Percentiles rank a stretch among this genome's conserved stretches.
Conservation (phyloP, 441 rosid genomes). For the Geranium incanum region DNA sequence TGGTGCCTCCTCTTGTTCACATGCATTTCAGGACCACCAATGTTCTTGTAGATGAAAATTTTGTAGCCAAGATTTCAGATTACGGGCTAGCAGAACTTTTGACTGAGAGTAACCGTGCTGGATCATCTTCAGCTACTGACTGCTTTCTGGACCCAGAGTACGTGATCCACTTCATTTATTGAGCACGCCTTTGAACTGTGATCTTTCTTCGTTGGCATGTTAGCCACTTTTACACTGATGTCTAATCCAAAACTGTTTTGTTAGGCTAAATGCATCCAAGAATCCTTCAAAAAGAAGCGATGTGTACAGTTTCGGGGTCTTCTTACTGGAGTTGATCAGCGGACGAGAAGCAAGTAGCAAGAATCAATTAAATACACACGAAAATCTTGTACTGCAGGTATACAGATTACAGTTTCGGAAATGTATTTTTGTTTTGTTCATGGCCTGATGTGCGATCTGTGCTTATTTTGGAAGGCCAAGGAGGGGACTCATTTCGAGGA, state of each 20-base stretch:
- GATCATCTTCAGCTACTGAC: conserved; percentile 38
- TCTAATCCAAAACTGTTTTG: too few relatives aligned
- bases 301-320: conserved; percentile 43
- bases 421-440: not conserved
- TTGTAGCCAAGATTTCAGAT: conserved; percentile 37
- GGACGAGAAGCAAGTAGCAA: conserved; percentile 30
- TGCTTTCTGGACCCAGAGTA: conserved; percentile 47
- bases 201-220: not conserved
- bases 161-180: conserved; percentile 12
- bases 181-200: not conserved
- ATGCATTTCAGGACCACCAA: conserved; percentile 45
- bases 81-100: conserved; percentile 32
- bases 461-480: conserved; percentile 24
- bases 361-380: conserved; percentile 15
- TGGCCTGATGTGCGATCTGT: not conserved
- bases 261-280: conserved; percentile 29
- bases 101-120: conserved; percentile 20
- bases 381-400: conserved; percentile 31
- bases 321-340: conserved; percentile 36
- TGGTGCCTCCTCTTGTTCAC: conserved; percentile 40
- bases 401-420: not conserved
- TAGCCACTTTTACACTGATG: too few relatives aligned
- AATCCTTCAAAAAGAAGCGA: conserved; percentile 29
- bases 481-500: not conserved
- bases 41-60: conserved; percentile 39